A percentile compares a stretch with the other conserved stretches of the same genome.
These are phyloP conservation scores for Hygrophoropsis aurantiaca DNA, from an alignment of 768 basidiomycete species.

Conservation along the genomic window DNA sequence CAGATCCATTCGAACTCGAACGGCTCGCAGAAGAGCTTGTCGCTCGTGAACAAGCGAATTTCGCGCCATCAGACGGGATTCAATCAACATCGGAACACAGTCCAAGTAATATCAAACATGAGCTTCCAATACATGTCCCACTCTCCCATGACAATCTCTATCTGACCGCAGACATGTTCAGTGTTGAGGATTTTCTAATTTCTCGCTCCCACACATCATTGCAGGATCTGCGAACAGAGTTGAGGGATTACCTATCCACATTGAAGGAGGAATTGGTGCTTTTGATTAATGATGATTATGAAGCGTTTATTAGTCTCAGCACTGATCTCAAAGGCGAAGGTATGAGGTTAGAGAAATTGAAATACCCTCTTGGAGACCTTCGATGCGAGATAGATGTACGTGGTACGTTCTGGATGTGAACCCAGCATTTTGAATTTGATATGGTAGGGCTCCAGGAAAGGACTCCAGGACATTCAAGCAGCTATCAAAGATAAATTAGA, in stretches of 20 bases:
- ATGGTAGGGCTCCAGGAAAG: constrained; percentile 57
- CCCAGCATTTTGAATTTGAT: neutral
- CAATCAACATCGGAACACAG: neutral
- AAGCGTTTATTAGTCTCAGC: constrained; percentile 94
- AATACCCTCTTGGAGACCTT: constrained; percentile 63
- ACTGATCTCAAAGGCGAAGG: constrained; percentile 90
- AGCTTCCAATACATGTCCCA: constrained; percentile 65
- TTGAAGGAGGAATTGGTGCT: constrained; percentile 93
- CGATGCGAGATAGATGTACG: constrained; percentile 69
- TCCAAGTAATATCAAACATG: constrained; percentile 28
- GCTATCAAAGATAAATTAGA: constrained; percentile 78
- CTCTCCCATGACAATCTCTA: constrained; percentile 80
- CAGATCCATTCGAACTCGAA: constrained; percentile 67
- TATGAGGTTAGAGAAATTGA: constrained; percentile 63
- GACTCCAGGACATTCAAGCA: constrained; percentile 66
- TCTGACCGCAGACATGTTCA: constrained; percentile 66
- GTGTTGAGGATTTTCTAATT: constrained; percentile 85
- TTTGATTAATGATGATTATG: constrained; percentile 97
- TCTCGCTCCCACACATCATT: constrained; percentile 83
- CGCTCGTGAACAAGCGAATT: constrained; percentile 43
- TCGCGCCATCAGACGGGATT: neutral
- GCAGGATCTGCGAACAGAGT: constrained; percentile 82
- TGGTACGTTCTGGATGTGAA: constrained; percentile 10
- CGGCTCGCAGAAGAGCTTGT: constrained; percentile 73
- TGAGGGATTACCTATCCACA: constrained; percentile 78